These are phyloP conservation scores for Colletotrichum sp. DNA, from an alignment of 2,329 filamentous ascomycete species.

Conservation along the genomic window DNA sequence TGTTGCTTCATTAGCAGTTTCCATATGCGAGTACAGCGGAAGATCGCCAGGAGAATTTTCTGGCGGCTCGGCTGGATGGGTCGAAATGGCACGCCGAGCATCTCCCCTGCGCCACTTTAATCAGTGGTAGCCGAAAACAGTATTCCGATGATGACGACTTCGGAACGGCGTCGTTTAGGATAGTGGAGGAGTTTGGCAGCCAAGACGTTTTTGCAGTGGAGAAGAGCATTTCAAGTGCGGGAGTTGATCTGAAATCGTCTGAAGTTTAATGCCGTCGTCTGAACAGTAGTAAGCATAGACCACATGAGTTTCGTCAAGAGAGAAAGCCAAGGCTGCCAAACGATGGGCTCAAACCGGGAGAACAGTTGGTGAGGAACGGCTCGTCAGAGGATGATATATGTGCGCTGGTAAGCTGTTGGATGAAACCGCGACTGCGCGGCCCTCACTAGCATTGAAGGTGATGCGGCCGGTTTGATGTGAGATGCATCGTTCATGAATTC, in stretches of 20 bases:
- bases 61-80: not conserved
- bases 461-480: not conserved
- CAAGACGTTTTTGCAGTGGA: not conserved
- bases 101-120: not conserved
- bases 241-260: constrained; percentile 2
- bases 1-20: not conserved
- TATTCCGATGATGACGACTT: not conserved
- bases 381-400: not conserved
- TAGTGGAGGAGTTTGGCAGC: not conserved
- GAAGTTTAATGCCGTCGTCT: constrained; percentile 9
- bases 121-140: not conserved
- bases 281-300: constrained; percentile 1
- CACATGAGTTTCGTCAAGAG: not conserved
- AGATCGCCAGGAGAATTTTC: not conserved
- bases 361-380: not conserved
- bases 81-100: not conserved
- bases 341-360: not conserved
- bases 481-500: not conserved
- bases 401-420: not conserved
- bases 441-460: not conserved
- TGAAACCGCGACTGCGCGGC: constrained; percentile 5
- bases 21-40: not conserved
- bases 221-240: not conserved
- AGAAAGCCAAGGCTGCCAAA: constrained; percentile 2
- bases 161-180: not conserved